Base-by-base conservation (phyloP, 2,329 filamentous ascomycete genomes). In the Colletotrichum plurivorum region DNA sequence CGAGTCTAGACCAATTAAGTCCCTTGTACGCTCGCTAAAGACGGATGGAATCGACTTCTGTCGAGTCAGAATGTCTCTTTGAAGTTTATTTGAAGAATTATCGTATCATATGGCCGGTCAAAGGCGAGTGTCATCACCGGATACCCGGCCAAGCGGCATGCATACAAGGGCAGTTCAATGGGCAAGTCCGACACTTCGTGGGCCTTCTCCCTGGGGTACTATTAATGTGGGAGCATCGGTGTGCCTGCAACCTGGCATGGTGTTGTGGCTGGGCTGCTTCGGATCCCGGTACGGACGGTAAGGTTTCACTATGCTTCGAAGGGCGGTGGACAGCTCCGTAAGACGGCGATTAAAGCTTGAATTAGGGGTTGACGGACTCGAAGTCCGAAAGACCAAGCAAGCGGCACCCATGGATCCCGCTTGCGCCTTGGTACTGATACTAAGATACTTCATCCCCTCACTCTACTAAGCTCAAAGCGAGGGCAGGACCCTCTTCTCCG, bases 401-500 rank as follows among this genome's bases (percentile, higher is more conserved):
- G 22, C 41, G 5, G 1, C 22, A 5, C 45, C 1, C 27, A 1
- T 36, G 31, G 31, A 36, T 36, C 31, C 31, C 8, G 31, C 8
- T 9, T 10, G 31, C 31, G 31, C 31, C 8, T 36, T 10, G 7
- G 10, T 10, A 36, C 31, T 2, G 49, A 56, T 55, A 55, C 41
- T 55, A 20, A 18, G n/a, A 45, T 41, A 18, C 20, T 54, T 18
- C 16, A 15, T 25, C 2, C 12, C 48, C 10, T 15, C 1, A 16
- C 16, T 36, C 36, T 48, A 43, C n/a, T 15, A 43, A 20, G 1
- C 1, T 43, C 25, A 59, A 0, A 63, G 41, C 4, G 20, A 43
- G 5, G 70, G 67, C 15, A 71, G 15, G 4, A 71, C 36, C 39
- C 62, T 52, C 55, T 62, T 52, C 20, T 71, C 70, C 1, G 70